These are phyloP conservation scores for Apophysomyces elegans DNA, from an alignment of 371 early-diverging fungal species.

Conservation along the genomic window DNA sequence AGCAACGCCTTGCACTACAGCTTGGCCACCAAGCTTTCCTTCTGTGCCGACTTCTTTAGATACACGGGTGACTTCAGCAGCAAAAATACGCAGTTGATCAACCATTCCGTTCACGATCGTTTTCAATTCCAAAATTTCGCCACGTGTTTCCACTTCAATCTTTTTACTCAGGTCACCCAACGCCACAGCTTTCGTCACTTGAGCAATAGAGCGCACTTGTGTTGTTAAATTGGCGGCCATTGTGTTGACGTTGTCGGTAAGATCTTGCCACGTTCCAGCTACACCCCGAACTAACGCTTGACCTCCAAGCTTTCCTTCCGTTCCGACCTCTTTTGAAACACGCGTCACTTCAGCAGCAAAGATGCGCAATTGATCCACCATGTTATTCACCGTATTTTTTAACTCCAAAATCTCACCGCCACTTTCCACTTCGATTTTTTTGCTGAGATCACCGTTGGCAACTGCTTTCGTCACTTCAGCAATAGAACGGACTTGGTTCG, in stretches of 20 bases:
- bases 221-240: constrained; percentile 23
- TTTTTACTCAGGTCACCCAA: constrained; percentile 40
- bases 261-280: constrained; percentile 61
- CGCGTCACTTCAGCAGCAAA: constrained; percentile 33
- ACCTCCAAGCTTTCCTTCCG: constrained; percentile 46
- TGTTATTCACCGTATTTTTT: constrained; percentile 20
- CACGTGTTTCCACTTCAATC: constrained; percentile 32
- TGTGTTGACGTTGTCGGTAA: constrained; percentile 61
- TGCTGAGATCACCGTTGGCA: constrained; percentile 24
- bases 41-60: constrained; percentile 24
- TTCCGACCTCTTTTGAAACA: constrained; percentile 36
- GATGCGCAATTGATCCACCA: constrained; percentile 5
- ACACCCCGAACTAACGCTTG: constrained; percentile 49
- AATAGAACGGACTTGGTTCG: constrained; percentile 25
- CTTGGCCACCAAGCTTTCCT: constrained; percentile 45
- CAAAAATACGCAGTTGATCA: constrained; percentile 15
- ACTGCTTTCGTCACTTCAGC: constrained; percentile 21
- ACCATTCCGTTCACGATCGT: constrained; percentile 17
- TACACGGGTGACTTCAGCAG: constrained; percentile 18
- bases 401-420: constrained; percentile 23
- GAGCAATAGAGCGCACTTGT: constrained; percentile 36
- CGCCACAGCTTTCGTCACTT: constrained; percentile 47
- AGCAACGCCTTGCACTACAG: constrained; percentile 29
- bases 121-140: constrained; percentile 43
- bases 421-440: constrained; percentile 23